Base-by-base conservation (phyloP, 2,329 filamentous ascomycete species). In the Calcarisporium arbuscula region DNA sequence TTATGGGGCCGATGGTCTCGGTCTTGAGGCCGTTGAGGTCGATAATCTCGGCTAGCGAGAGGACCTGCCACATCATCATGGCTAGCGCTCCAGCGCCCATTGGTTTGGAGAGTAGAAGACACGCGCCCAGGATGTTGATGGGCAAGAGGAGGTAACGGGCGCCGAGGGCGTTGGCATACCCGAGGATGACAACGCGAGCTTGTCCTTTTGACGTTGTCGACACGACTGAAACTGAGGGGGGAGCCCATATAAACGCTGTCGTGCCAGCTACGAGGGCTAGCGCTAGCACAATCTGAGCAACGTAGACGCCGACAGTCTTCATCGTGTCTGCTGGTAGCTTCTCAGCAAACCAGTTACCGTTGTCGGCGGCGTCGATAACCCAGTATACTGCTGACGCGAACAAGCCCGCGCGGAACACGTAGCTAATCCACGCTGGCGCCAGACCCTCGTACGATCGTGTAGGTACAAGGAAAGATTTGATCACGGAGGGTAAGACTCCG, bases 111-210 rank as follows among this genome's bases (percentile, higher is more conserved):
- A 96, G 72, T 7, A 95, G 71, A 35, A 87, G 75, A 38, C 88
- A 77, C 1, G 80, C 83, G 8, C 85, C 71, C 18, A 86, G 71
- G 58, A 94, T 79, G 53, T 89, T 87, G 45, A 86, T 68, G 4
- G 88, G 74, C 6, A 96, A 72, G 21, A 96, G 68, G 46, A 95
- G 80, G 61, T 94, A 96, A 19, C 90, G 82, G 1, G 86, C 83
- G 38, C 92, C 92, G 52, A 95, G 82, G n/a, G 86, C 78, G 53
- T 98, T 98, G 44, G 82, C 85, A 60, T 94, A 96, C 28, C 92
- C 92, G 14, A 94, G 73, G 40, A 95, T 83, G 20, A 83, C 85
- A 40, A 95, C 77, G 45, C 74, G 68, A 19, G 72, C 62, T 42
- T 64, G 62, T 15, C 65, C 62, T 27, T 60, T 59, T 26, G 59